Evolutionary conservation across 805 yeast genomes (phyloP).

Genomic region (Tetrapisispora namnaoensis): DNA sequence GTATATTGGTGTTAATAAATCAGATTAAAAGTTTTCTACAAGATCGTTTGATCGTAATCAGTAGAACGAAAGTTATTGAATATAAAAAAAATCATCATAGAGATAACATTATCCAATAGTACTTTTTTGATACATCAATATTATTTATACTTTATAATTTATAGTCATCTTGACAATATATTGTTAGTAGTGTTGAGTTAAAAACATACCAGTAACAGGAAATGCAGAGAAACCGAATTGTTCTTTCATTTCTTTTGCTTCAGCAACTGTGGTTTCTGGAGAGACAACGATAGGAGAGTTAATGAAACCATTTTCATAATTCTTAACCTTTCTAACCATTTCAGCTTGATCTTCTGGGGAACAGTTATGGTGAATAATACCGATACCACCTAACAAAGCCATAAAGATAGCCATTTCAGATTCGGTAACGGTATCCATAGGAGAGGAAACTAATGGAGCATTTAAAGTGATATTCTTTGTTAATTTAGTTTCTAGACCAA

Average conservation of each 20-base stretch:
- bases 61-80: slow-evolving; percentile 98
- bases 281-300: slow-evolving; percentile 83
- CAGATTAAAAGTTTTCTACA: slow-evolving; percentile 63
- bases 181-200: slow-evolving; percentile 4
- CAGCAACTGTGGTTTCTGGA: slow-evolving; percentile 68
- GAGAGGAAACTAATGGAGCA: slow-evolving; percentile 94
- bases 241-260: slow-evolving; percentile 62
- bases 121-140: neutral
- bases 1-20: slow-evolving; percentile 5
- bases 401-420: slow-evolving; percentile 94
- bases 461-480: slow-evolving; percentile 87
- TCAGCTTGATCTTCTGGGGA: slow-evolving; percentile 95
- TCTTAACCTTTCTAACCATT: slow-evolving; percentile 95
- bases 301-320: slow-evolving; percentile 95
- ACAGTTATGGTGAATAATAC: slow-evolving; percentile 97
- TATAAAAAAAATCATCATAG: slow-evolving; percentile 44
- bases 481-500: slow-evolving; percentile 72
- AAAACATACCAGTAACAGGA: slow-evolving; percentile 96
- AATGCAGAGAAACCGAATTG: slow-evolving; percentile 88
- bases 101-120: neutral
- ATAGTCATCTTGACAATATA: neutral
- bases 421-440: slow-evolving; percentile 99
- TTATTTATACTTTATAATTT: neutral
- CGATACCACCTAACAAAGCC: slow-evolving; percentile 98
- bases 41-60: slow-evolving; percentile 95